Evolutionary conservation across 225 moss, liverwort and hornwort genomes (phyloP), one percentile per base, ranked within the genome.

Genomic region (Marchantia polymorpha): DNA sequence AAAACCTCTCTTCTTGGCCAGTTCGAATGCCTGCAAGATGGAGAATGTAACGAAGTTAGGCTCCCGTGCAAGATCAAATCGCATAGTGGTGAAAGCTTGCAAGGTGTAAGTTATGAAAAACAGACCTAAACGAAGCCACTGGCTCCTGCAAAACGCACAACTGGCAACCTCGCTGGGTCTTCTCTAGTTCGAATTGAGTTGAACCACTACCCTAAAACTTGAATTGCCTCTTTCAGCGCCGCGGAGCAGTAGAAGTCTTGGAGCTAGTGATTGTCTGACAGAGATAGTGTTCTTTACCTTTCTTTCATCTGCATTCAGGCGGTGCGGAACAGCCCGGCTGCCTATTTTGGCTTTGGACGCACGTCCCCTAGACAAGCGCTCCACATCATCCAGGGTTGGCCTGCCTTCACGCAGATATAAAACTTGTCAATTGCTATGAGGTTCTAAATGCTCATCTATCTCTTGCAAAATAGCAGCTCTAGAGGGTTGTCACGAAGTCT

Each of bases 351-450:
- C 86, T 87, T 94, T 96, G 61, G 92, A 94, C 25, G 96, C 84
- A 69, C 84, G 92, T 20, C 96, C 92, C 77, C 91, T 91, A 6
- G 92, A 94, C 77, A 96, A 84, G 61, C 94, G 91, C 85, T 96
- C 96, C 26, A 96, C 92, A 72, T 96, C 96, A 84, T 96, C 96
- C 86, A 96, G 76, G 69, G 85, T 92, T 90, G 89, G 90, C 89
- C 94, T 96, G 84, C 87, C 88, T 90, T 90, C 80, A 83, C 20
- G 61, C 71, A 79, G 12, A 52, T 56, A 73, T 56, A 81, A 27
- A 47, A 63, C 48, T 27, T n/a, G 68, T 79, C 20, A 83, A 27
- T 56, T 60, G 7, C 69, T 71, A 49, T 39, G 39, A 39, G 9
- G 64, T 23, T 8, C 9, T 8, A 64, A 0, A 22, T 26, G 7